Conservation (phyloP, 129 eudicot species). For the Ambrosia trifida region DNA sequence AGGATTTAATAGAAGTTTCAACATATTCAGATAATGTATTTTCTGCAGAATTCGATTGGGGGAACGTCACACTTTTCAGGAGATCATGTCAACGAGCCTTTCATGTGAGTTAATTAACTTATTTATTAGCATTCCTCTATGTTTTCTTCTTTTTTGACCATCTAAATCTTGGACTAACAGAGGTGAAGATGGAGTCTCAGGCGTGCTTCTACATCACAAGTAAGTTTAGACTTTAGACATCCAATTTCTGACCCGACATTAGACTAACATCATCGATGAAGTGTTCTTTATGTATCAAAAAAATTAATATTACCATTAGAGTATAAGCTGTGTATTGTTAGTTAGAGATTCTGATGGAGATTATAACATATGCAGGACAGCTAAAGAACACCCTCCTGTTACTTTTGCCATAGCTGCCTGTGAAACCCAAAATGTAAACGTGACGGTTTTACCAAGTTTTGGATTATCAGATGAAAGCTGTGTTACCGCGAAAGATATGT, state of each 20-base stretch:
- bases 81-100: slow-evolving; percentile 93
- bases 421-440: slow-evolving; percentile 94
- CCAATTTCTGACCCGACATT: not conserved
- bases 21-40: not conserved
- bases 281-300: not conserved
- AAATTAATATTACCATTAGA: not conserved
- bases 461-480: slow-evolving; percentile 80
- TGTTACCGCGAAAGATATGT: slow-evolving; percentile 88
- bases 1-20: not conserved
- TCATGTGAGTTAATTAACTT: slow-evolving; percentile 51
- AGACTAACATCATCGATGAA: slow-evolving; percentile 1
- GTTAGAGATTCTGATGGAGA: slow-evolving; percentile 15
- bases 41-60: slow-evolving; percentile 82
- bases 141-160: not conserved
- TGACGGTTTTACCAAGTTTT: slow-evolving; percentile 82
- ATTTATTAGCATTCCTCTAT: not conserved
- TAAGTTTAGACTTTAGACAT: slow-evolving; percentile 41
- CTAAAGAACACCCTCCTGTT: slow-evolving; percentile 87
- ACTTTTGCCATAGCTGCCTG: slow-evolving; percentile 92
- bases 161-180: slow-evolving; percentile 35
- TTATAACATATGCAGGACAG: slow-evolving; percentile 62
- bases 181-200: slow-evolving; percentile 95
- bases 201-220: slow-evolving; percentile 97
- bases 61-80: slow-evolving; percentile 89
- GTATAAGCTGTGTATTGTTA: not conserved